Evolutionary conservation across 1,139 yeast genomes (phyloP), one percentile per base, ranked within the genome.

Genomic region (Blastobotrys apis): DNA sequence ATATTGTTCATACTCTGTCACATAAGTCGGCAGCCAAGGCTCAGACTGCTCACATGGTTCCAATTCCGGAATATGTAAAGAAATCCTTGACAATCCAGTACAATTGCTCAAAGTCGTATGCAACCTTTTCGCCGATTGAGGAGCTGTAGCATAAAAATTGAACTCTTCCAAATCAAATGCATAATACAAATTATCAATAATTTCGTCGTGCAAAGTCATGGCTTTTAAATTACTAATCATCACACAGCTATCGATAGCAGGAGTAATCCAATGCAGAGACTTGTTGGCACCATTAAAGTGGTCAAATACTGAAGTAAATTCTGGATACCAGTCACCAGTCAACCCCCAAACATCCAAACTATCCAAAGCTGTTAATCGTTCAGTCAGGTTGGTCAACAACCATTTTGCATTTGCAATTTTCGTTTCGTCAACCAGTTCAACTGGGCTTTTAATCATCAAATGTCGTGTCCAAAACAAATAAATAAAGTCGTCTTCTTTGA

Each of bases 81-180:
- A 20, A 6, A 43, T 20, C 15, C 41, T 37, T 12, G 27, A 20
- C 27, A 43, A 26, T 32, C 33, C 39, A 1, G 35, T 22, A 26
- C 45, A 43, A 16, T 31, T 34, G 20, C 16, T 10, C 31, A 43
- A 27, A 25, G 38, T 21, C 20, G 37, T 27, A 9, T 33, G 16
- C 25, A 43, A 33, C 9, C 5, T 16, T 17, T 29, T 20, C n/a
- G 42, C 30, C n/a, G 40, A 26, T 8, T 31, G 23, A 8, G 25
- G 19, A 10, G 3, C 25, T 13, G 25, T 25, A 4, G 42, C 27
- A 25, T 26, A 37, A 23, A 37, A 43, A 20, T 43, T 37, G 20
- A 43, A 38, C 35, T 43, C 45, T 25, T 43, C 45, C 39, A 43
- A 22, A 29, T 38, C 41, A 27, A 43, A 43, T 16, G 45, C 45